A percentile compares a stretch with the other conserved stretches of the same genome.
Evolutionary conservation across 148 eudicot species (phyloP).

Genomic region (Hydrangea macrophylla): DNA sequence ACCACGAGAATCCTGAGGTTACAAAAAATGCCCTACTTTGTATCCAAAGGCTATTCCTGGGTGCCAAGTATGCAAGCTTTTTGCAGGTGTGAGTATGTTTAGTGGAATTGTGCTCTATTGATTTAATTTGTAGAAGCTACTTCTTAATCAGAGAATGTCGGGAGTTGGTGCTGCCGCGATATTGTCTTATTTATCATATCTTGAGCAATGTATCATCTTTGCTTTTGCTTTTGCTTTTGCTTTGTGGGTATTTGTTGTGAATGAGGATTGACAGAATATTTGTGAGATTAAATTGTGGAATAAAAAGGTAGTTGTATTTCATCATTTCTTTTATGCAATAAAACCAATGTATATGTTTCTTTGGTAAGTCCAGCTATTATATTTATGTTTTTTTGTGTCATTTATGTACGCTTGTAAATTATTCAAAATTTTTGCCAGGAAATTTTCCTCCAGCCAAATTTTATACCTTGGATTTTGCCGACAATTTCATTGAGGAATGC

Average conservation of each 20-base stretch:
- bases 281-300: neutral
- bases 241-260: constrained; percentile 13
- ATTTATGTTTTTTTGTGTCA: too few relatives aligned
- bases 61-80: constrained; percentile 98
- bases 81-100: constrained; percentile 60
- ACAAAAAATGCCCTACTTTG: constrained; percentile 90
- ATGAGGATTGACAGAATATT: neutral
- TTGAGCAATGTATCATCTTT: neutral
- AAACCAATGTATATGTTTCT: neutral
- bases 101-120: neutral
- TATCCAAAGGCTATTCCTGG: constrained; percentile 97
- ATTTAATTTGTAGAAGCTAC: neutral
- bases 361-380: neutral
- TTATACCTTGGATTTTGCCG: neutral
- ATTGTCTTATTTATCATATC: constrained; percentile 1
- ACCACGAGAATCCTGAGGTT: constrained; percentile 88
- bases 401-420: too few relatives aligned
- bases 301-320: too few relatives aligned
- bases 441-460: neutral
- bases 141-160: neutral
- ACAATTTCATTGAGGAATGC: neutral
- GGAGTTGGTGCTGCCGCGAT: neutral
- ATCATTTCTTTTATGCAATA: constrained; percentile 4
- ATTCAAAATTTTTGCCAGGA: neutral
- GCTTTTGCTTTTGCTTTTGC: too few relatives aligned